phyloP scores from a whole-genome alignment of 257 asterid species.

The Nicotiana tomentosiformis region DNA sequence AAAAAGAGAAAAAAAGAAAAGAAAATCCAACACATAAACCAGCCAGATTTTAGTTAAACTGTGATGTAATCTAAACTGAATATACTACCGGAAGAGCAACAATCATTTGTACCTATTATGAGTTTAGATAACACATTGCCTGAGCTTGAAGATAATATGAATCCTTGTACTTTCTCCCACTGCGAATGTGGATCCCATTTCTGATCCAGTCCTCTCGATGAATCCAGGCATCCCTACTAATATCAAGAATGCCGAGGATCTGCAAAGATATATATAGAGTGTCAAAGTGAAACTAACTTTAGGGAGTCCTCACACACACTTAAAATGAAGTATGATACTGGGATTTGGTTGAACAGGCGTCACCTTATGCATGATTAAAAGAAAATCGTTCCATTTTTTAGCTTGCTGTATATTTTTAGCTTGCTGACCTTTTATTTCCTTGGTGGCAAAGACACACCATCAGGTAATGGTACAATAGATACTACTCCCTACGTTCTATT shows the following conservation, averaged over 20 bases:
- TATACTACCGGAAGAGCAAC: neutral
- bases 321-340: neutral
- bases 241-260: constrained; percentile 84
- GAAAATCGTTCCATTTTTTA: neutral
- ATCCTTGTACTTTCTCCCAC: constrained; percentile 89
- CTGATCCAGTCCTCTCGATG: constrained; percentile 87
- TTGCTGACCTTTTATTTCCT: neutral
- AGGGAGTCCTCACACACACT: neutral
- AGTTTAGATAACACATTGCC: constrained; percentile 69
- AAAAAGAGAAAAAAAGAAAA: neutral
- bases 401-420: neutral
- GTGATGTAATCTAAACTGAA: constrained; percentile 17
- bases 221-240: constrained; percentile 87
- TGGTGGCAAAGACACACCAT: neutral
- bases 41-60: neutral
- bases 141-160: constrained; percentile 91
- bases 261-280: constrained; percentile 22
- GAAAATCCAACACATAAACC: neutral
- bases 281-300: neutral
- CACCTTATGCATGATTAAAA: neutral
- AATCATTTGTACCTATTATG: constrained; percentile 18
- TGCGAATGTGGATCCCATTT: constrained; percentile 66
- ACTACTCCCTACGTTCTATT: neutral
- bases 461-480: neutral
- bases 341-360: neutral